Base-by-base conservation (phyloP, 805 yeast species). In the Yarrowia sp. region DNA sequence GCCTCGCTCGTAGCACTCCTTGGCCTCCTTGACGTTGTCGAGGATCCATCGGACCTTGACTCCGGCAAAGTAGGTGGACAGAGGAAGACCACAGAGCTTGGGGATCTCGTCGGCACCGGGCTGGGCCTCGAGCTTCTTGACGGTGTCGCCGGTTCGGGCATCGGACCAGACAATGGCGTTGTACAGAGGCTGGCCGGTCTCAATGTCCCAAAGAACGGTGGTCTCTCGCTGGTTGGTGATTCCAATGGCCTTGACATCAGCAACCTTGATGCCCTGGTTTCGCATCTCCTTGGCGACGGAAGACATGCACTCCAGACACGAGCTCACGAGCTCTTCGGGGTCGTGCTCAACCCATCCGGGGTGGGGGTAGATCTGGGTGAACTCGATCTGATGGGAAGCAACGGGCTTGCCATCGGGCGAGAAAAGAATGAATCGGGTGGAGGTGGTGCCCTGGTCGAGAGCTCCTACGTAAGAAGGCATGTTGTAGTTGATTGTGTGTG, bases 101-200 rank as follows among this genome's bases (percentile, higher is more conserved):
- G 83, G 81, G 70, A 91, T 79, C 64, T 80, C 80, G 48, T 82
- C 84, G 68, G 89, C 82, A 58, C 80, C 80, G 33, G 82, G 86
- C 69, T 80, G 79, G 66, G 80, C 78, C 70, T 82, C 82, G 73
- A 88, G 80, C 68, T 85, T 83, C 67, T 83, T 83, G 62, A 91
- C 92, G 56, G 89, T 82, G 19, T 81, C 84, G 10, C 89, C 78
- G 43, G 96, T 93, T 73, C 98, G 83, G 43, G 96, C 89, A 77
- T 92, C 98, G 67, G 93, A 90, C 98, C 98, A 92, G 38, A 92
- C 96, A 74, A 92, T 90, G 72, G 97, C 98, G 74, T 89, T 87
- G 73, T 87, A 83, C 64, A 91, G 82, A 4, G 97, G 96, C 68
- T 79, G 78, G 43, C 97, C 97, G 1, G 97, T 91, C 62, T 80